Evolutionary conservation across 106 monocot genomes (phyloP).

Genomic region (Dendrobium huoshanense): DNA sequence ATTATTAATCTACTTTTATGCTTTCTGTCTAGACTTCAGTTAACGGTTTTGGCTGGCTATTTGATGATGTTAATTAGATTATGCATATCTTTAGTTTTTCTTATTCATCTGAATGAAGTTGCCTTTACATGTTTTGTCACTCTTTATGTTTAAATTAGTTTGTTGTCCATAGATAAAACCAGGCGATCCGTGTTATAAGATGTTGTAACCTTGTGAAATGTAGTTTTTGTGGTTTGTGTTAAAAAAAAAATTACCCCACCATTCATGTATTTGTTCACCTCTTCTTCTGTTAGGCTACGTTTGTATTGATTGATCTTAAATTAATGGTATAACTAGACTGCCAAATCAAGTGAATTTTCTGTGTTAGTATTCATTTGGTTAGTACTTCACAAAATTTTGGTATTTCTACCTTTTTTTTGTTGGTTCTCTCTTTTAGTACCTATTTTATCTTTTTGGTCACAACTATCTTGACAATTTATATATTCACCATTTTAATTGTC

Average conservation of each 20-base stretch:
- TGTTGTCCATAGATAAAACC: not conserved
- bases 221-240: not conserved
- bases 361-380: not conserved
- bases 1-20: not conserved
- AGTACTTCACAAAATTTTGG: not conserved
- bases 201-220: not conserved
- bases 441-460: not conserved
- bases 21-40: not conserved
- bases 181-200: not conserved
- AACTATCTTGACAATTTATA: not conserved
- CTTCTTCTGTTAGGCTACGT: not conserved
- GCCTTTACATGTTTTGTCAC: not conserved
- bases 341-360: not conserved
- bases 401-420: not conserved
- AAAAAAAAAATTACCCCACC: not conserved
- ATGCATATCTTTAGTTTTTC: no score
- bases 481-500: not conserved
- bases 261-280: not conserved
- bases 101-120: not conserved
- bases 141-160: not conserved
- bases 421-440: not conserved
- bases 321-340: not conserved
- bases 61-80: not conserved
- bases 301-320: not conserved
- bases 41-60: not conserved